Base-by-base conservation (phyloP, 768 basidiomycete genomes). In the Boletus reticulatus region DNA sequence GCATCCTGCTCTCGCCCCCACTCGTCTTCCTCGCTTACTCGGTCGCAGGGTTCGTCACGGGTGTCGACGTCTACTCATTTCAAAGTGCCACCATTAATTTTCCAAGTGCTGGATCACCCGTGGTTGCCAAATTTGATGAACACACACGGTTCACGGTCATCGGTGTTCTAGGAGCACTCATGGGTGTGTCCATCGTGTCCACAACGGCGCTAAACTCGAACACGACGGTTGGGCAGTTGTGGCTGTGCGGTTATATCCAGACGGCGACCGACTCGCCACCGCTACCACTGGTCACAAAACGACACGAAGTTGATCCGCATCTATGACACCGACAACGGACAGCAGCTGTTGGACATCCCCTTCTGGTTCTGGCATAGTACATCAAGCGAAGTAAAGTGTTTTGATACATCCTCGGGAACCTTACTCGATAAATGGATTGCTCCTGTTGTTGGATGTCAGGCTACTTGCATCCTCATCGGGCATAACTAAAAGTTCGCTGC, bases 1-100 rank as follows among this genome's bases (percentile, higher is more conserved):
- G 82, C 54, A 72, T 91, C 27, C 71, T 88, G 37, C 75, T 88
- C 56, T 88, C 89, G 1, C 78, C 91, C 12, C 89, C 90, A 1
- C 73, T 89, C 20, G 87, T 90, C 27, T 84, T 90, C 59, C 73
- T 91, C 34, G 80, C 83, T 0, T 92, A 90, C 67, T 81, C 87
- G 2, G 77, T 90, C 57, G 76, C 84, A 2, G 85, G 81, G 1
- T 88, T 92, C 72, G 71, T 89, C 37, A 76, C 81, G 0, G 88
- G 80, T 0, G 76, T 90, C 27, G 78, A 83, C 0, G 55, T 89
- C 24, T 90, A 89, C 67, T 82, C 85, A 0, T 83, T 88, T 69
- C 73, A 82, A 6, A 86, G 81, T 1, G 66, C 73, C 4, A 74
- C 77, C 0, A 45, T 76, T 19, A 73, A 76, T n/a, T 67, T 73